Percentiles rank a stretch among this genome's conserved stretches.
These are phyloP conservation scores for Rhinocladiella mackenziei DNA, from an alignment of 2,329 filamentous ascomycete species.

Conservation along the genomic window DNA sequence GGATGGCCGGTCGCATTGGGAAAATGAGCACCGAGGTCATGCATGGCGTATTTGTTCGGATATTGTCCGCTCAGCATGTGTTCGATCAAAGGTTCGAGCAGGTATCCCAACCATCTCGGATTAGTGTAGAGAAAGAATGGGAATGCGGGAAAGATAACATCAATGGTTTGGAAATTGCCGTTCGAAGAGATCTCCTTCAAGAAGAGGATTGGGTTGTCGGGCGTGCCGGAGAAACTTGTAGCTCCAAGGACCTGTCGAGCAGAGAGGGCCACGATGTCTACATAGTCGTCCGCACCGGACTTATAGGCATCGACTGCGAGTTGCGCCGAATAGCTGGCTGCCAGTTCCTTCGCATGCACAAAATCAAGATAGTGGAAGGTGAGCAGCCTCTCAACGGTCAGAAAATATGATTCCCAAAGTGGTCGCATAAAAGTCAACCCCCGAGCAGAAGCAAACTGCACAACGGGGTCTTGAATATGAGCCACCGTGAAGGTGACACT, in stretches of 20 bases:
- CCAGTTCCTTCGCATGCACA: slow-evolving; percentile 57
- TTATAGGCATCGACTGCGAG: slow-evolving; percentile 67
- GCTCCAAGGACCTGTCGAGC: slow-evolving; percentile 77
- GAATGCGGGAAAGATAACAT: slow-evolving; percentile 82
- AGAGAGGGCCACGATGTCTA: slow-evolving; percentile 71
- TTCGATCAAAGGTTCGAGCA: slow-evolving; percentile 75
- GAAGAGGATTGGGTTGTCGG: slow-evolving; percentile 68
- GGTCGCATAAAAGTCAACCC: slow-evolving; percentile 75
- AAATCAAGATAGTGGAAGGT: slow-evolving; percentile 75
- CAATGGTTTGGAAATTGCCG: slow-evolving; percentile 79
- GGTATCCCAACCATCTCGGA: slow-evolving; percentile 72
- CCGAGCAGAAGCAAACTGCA: slow-evolving; percentile 71
- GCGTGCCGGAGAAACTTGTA: slow-evolving; percentile 68
- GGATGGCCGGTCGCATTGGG: slow-evolving; percentile 73
- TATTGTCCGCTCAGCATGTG: slow-evolving; percentile 80
- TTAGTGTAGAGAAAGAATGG: slow-evolving; percentile 86
- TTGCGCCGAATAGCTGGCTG: slow-evolving; percentile 68
- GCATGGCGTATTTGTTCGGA: slow-evolving; percentile 76
- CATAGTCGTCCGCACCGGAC: slow-evolving; percentile 70
- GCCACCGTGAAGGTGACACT: slow-evolving; percentile 71
- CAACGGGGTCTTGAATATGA: slow-evolving; percentile 72
- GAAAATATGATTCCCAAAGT: slow-evolving; percentile 73
- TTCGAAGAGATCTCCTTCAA: slow-evolving; percentile 83
- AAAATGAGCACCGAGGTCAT: slow-evolving; percentile 68
- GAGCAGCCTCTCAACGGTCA: slow-evolving; percentile 59